A percentile compares a stretch with the other conserved stretches of the same genome.
These are phyloP conservation scores for Fusarium virguliforme DNA, from an alignment of 2,329 filamentous ascomycete species.

Conservation along the genomic window DNA sequence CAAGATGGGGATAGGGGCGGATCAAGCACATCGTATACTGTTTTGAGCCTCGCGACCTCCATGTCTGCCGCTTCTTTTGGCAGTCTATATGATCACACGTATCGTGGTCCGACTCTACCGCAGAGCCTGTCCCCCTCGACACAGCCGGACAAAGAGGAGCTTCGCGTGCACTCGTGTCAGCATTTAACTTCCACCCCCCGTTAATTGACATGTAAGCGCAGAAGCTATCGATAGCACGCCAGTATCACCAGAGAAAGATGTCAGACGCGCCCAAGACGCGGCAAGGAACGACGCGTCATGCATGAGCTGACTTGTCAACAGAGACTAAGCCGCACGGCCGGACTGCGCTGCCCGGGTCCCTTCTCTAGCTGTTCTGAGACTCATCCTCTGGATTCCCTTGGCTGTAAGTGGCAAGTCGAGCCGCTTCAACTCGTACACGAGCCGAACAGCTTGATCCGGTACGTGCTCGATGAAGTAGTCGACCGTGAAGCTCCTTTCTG, in stretches of 20 bases:
- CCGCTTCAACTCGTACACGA: conserved; percentile 6
- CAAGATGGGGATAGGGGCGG: neutral
- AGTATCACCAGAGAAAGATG: neutral
- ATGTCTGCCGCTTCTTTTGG: neutral
- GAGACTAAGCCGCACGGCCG: neutral
- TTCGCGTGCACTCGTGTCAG: neutral
- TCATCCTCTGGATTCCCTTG: neutral
- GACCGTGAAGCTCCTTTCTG: conserved; percentile 3
- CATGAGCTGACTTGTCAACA: neutral
- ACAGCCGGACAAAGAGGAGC: neutral
- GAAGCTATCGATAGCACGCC: neutral
- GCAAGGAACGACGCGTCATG: neutral
- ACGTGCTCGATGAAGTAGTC: conserved; percentile 10
- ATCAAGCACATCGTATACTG: neutral
- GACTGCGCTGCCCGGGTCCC: neutral
- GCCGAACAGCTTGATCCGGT: neutral
- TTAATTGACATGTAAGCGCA: neutral
- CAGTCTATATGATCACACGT: too few species aligned
- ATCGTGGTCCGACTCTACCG: neutral
- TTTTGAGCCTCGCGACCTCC: neutral
- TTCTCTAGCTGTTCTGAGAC: neutral
- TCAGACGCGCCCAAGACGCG: neutral
- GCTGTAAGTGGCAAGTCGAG: neutral
- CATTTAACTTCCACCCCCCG: neutral
- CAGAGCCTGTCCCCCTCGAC: neutral